Conservation (phyloP, 1,139 yeast species). For the Hyphopichia fennica region DNA sequence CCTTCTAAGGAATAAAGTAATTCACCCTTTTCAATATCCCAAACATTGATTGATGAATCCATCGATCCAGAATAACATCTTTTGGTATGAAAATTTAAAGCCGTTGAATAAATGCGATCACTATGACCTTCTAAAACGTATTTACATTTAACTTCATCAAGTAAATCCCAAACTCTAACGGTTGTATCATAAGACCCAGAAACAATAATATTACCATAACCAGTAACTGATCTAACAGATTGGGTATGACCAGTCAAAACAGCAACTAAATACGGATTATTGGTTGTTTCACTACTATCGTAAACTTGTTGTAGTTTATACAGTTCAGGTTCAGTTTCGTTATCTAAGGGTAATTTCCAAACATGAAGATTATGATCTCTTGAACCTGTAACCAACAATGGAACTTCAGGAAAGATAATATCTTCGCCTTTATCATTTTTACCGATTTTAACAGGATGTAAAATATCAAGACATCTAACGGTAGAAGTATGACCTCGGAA, state of each 20-base stretch:
- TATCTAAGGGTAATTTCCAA: constrained; percentile 76
- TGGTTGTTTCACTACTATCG: constrained; percentile 27
- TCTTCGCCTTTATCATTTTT: constrained; percentile 63
- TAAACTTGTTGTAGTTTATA: constrained; percentile 39
- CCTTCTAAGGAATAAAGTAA: constrained; percentile 70
- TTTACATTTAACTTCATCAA: constrained; percentile 67
- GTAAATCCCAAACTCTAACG: constrained; percentile 88
- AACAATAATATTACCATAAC: constrained; percentile 78
- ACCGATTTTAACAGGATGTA: constrained; percentile 64
- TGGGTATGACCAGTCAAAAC: constrained; percentile 82
- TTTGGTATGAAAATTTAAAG: constrained; percentile 70
- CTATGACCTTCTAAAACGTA: constrained; percentile 80
- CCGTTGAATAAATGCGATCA: constrained; percentile 84
- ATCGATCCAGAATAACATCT: constrained; percentile 90
- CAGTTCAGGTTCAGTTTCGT: constrained; percentile 34
- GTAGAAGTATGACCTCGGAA: constrained; percentile 92
- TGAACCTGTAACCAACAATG: constrained; percentile 82
- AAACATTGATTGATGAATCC: constrained; percentile 84
- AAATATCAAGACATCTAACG: constrained; percentile 83
- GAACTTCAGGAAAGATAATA: constrained; percentile 60
- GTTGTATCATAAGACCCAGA: constrained; percentile 92
- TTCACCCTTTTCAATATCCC: constrained; percentile 83
- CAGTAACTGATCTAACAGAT: constrained; percentile 86
- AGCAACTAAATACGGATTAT: constrained; percentile 75
- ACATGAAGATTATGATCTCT: constrained; percentile 87